A percentile compares a stretch with the other conserved stretches of the same genome.
Evolutionary conservation across 306 rosid species (phyloP).

Genomic region (Quercus alba): DNA sequence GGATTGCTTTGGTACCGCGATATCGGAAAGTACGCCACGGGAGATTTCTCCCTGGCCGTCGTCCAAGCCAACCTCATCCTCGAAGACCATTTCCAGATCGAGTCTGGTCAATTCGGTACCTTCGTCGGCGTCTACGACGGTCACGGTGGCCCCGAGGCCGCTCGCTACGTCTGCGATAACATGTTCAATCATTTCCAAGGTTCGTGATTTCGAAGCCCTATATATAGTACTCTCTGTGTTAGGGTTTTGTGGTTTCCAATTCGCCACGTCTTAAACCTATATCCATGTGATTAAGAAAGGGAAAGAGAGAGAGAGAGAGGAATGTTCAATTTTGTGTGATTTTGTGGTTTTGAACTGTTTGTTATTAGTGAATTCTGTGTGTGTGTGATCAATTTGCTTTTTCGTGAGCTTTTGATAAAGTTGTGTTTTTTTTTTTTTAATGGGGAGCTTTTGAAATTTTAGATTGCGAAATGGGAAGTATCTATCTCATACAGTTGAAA

Average conservation of each 20-base stretch:
- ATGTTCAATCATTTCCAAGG: conserved; percentile 74
- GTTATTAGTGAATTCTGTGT: conserved; percentile 1
- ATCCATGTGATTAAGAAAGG: neutral
- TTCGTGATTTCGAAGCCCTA: conserved; percentile 25
- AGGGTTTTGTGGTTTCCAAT: conserved; percentile 25
- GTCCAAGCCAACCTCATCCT: conserved; percentile 88
- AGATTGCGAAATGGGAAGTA: conserved; percentile 8
- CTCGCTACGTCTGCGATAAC: conserved; percentile 81
- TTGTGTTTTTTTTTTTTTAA: conserved; percentile 1
- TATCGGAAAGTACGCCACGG: conserved; percentile 57
- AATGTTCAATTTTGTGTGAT: neutral
- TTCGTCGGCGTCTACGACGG: conserved; percentile 91
- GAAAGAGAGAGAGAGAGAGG: too few species aligned
- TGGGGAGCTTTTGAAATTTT: conserved; percentile 13
- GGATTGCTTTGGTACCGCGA: conserved; percentile 75
- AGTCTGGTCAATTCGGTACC: conserved; percentile 81
- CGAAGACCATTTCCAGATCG: conserved; percentile 86
- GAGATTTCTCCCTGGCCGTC: conserved; percentile 85
- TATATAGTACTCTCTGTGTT: neutral
- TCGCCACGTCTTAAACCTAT: neutral
- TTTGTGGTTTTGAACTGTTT: conserved; percentile 24
- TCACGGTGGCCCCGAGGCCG: conserved; percentile 79
- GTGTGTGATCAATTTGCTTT: conserved; percentile 19
- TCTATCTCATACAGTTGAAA: conserved; percentile 22
- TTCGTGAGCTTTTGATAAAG: conserved; percentile 25